Evolutionary conservation across 1,284 basidiomycete genomes (phyloP), one percentile per base, ranked within the genome.

Genomic region (Ceratobasidium sp.): DNA sequence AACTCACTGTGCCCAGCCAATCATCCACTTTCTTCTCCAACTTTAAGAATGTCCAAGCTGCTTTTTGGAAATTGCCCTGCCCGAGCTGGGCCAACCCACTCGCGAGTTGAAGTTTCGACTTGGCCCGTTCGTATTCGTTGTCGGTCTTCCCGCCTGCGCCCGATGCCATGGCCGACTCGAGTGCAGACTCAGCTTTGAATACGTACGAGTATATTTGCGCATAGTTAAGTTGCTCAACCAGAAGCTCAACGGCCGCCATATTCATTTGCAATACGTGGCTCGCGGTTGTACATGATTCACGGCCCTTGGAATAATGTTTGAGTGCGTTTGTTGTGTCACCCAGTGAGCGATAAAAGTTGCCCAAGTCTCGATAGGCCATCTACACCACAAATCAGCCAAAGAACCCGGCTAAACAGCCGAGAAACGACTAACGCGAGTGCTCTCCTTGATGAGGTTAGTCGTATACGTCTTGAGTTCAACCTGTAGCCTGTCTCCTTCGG

Each of bases 391-490:
- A 54, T 45, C 17, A 54, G 40, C 27, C 29, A 40, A n/a, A 34
- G 27, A 62, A 20, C 65, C 43, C n/a, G 56, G 34, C 35, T 10
- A 64, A 22, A 29, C n/a, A 50, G 20, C 31, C 34, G 15, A 73
- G n/a, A 57, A 62, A n/a, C 27, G 15, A 80, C 87, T 58, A 74
- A 93, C 92, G 73, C 94, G 83, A 74, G 94, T 93, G 82, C 92
- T 94, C 82, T 96, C 94, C 78, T 94, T 95, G 81, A 96, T 94
- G 86, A 94, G 88, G 76, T 94, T 96, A 75, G 91, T 93, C 71
- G 87, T 84, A 76, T 95, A 95, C 15, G 90, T 91, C 84, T 93
- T 94, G 76, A 96, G 82, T 78, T 96, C 94, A 10, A 92, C 88
- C 78, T 94, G 92, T 58, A 96, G 81, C 78, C 89, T 92, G 31